These are phyloP conservation scores for Apiotrichum domesticum DNA, from an alignment of 1,284 basidiomycete species.

Conservation along the genomic window DNA sequence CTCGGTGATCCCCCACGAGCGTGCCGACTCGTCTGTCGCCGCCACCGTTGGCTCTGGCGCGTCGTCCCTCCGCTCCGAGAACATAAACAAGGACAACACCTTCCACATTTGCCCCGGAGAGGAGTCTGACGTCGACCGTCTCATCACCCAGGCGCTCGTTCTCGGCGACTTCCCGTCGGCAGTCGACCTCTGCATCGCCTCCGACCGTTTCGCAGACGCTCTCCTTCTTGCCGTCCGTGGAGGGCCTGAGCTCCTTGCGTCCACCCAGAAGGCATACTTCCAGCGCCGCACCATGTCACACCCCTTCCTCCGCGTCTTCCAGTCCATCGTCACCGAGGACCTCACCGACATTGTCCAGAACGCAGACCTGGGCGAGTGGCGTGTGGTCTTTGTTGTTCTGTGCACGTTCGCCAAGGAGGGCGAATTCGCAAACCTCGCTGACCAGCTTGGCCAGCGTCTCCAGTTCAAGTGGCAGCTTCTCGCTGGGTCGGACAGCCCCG, in stretches of 20 bases:
- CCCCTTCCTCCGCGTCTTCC: slow-evolving; percentile 90
- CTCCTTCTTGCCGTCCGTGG: slow-evolving; percentile 88
- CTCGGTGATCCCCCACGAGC: slow-evolving; percentile 70
- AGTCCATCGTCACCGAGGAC: slow-evolving; percentile 90
- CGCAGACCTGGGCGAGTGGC: slow-evolving; percentile 90
- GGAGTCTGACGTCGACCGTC: slow-evolving; percentile 78
- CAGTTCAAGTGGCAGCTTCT: slow-evolving; percentile 71
- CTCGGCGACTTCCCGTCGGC: slow-evolving; percentile 91
- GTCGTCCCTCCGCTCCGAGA: slow-evolving; percentile 73
- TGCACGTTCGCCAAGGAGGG: slow-evolving; percentile 87
- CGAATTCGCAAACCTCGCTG: slow-evolving; percentile 79
- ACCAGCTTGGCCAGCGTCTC: slow-evolving; percentile 84
- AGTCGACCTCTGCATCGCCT: slow-evolving; percentile 82
- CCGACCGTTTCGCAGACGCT: slow-evolving; percentile 88
- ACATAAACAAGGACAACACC: slow-evolving; percentile 55
- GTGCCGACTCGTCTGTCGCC: slow-evolving; percentile 77
- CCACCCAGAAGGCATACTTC: slow-evolving; percentile 92
- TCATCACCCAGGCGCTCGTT: slow-evolving; percentile 88
- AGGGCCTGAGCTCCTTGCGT: slow-evolving; percentile 78
- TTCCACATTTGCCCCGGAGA: slow-evolving; percentile 89
- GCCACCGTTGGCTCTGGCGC: slow-evolving; percentile 82
- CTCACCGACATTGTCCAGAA: slow-evolving; percentile 91
- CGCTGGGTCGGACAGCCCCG: slow-evolving; percentile 51
- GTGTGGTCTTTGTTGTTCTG: slow-evolving; percentile 92
- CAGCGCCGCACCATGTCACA: slow-evolving; percentile 67